Evolutionary conservation across 2,329 filamentous ascomycete species (phyloP), one percentile per base, ranked within the genome.

Genomic region (Arthrobotrys pseudoclavata): DNA sequence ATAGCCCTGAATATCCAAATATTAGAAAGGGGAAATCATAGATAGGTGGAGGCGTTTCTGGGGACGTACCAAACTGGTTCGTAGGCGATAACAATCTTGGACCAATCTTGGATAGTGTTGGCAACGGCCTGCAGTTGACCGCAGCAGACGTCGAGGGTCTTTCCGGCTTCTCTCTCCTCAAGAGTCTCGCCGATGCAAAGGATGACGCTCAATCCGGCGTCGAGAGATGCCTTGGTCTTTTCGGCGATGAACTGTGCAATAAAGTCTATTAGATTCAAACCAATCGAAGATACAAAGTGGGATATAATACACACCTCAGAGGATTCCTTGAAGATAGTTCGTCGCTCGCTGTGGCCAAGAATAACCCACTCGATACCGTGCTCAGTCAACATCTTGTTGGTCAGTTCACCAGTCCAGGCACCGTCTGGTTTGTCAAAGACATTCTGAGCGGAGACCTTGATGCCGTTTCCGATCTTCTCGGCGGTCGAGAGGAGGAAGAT

Each of bases 101-200:
- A 89, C 96, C 96, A 99, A 87, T 97, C 92, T 3, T 81, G 83
- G 79, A 87, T 83, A 82, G 86, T 85, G 84, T 94, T 91, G 70
- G 89, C 89, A 80, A 95, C 92, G 80, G 94, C 94, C 80, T 90
- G 88, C 82, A 99, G 89, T 88, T 99, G 96, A 81, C 86, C 86
- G 82, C 92, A 96, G 82, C 96, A 92, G 79, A 96, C 91, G 62
- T 92, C 89, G 83, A 96, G 91, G 80, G 95, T 98, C 87, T 92
- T 91, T 84, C 88, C 88, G 79, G 89, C 88, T 87, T 97, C 94
- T 81, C 95, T 91, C 87, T 97, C 91, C 62, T 97, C 92, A 80
- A 98, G 89, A 82, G 91, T 93, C 90, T 99, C 96, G 82, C 96
- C 96, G 84, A 93, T 96, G 90, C 96, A 99, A 87, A 97, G 92